phyloP scores from a whole-genome alignment of 2,329 filamentous ascomycete genomes.

The Xylaria sp. region DNA sequence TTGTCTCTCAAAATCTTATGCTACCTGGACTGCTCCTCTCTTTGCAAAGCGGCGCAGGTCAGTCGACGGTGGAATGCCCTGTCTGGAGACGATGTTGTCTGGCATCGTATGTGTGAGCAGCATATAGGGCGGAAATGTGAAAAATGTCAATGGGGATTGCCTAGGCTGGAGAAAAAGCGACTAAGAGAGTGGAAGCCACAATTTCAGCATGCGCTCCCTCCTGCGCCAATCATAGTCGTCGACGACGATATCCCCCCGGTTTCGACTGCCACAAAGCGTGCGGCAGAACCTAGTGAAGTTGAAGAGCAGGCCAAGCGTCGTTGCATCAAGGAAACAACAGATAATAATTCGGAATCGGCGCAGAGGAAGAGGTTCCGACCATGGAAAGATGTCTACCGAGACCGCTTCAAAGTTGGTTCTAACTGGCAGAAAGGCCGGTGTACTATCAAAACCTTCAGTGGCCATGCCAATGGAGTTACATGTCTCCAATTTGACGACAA shows the following conservation, averaged over 20 bases:
- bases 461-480: conserved; percentile 86
- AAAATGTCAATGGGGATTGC: conserved; percentile 96
- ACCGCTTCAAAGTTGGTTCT: conserved; percentile 92
- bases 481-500: conserved; percentile 80
- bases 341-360: conserved; percentile 44
- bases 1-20: conserved; percentile 93
- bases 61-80: conserved; percentile 87
- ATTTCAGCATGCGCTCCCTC: conserved; percentile 64
- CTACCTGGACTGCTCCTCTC: conserved; percentile 90
- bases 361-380: conserved; percentile 69
- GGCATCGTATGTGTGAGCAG: conserved; percentile 97
- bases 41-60: conserved; percentile 96
- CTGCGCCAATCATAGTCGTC: conserved; percentile 24
- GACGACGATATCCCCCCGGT: conserved; percentile 27
- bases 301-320: conserved; percentile 52
- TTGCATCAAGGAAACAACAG: conserved; percentile 46
- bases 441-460: conserved; percentile 83
- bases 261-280: conserved; percentile 50
- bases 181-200: conserved; percentile 88
- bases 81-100: conserved; percentile 97
- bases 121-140: conserved; percentile 85
- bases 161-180: conserved; percentile 87
- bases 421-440: conserved; percentile 98
- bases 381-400: conserved; percentile 98
- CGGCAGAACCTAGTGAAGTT: conserved; percentile 44